Conservation (phyloP, 495 filamentous ascomycete species). For the Podospora anserina region DNA sequence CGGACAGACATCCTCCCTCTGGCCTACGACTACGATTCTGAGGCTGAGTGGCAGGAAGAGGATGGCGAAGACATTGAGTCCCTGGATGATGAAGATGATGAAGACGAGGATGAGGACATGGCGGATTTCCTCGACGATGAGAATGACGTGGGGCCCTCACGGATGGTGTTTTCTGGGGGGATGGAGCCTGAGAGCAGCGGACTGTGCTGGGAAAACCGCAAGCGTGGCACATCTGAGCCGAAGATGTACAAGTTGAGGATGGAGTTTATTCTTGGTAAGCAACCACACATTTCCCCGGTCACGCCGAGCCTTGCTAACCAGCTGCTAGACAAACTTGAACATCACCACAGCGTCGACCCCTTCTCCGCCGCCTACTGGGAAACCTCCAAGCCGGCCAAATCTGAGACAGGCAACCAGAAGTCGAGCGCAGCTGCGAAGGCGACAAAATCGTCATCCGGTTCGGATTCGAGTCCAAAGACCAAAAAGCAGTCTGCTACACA, state of each 20-base stretch:
- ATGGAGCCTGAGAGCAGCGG: conserved; percentile 74
- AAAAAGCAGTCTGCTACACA: conserved; percentile 8
- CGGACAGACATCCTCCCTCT: conserved; percentile 58
- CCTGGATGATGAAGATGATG: conserved; percentile 77
- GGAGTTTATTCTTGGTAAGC: conserved; percentile 68
- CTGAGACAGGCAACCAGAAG: conserved; percentile 21
- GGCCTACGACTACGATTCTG: conserved; percentile 96
- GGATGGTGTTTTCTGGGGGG: conserved; percentile 53
- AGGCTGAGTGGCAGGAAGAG: conserved; percentile 73
- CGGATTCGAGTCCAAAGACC: neutral
- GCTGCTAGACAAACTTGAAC: conserved; percentile 32
- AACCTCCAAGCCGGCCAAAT: conserved; percentile 32
- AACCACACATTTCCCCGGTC: conserved; percentile 10
- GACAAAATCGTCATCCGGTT: neutral
- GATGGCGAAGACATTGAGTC: conserved; percentile 59
- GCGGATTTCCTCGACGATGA: conserved; percentile 76
- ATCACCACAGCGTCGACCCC: conserved; percentile 68
- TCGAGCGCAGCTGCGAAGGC: conserved; percentile 8
- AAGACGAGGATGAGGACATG: conserved; percentile 64
- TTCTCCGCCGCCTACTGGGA: conserved; percentile 82
- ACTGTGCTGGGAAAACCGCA: conserved; percentile 71
- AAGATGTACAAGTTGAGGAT: conserved; percentile 59
- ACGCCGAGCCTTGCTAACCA: conserved; percentile 5
- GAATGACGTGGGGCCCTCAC: conserved; percentile 47
- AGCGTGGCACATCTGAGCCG: conserved; percentile 39